Evolutionary conservation across 2,329 filamentous ascomycete species (phyloP), one percentile per base, ranked within the genome.

Genomic region (Xylaria sp.): DNA sequence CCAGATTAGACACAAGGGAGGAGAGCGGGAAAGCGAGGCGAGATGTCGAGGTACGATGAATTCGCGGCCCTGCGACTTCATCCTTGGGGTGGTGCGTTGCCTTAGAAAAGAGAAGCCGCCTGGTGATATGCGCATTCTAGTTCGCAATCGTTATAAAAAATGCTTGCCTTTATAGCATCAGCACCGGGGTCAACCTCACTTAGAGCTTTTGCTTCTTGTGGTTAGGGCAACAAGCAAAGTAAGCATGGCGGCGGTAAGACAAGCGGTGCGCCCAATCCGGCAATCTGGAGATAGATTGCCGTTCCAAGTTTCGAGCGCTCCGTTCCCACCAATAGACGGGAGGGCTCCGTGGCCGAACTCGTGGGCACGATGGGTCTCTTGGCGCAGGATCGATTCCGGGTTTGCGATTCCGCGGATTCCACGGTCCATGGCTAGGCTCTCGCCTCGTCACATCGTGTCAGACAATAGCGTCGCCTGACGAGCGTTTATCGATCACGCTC

Each of bases 261-360:
- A 7, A 55, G 42, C 57, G 24, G 57, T 39, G 9, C 51, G 39
- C 73, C 70, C 58, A 71, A 75, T 73, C 51, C 60, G 73, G 72
- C 45, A 75, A 74, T 68, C 71, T 71, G 72, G 73, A 74, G 70
- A 72, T 65, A 60, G 36, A 70, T 55, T 70, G 53, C 73, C 73
- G 73, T 69, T 47, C 60, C 64, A 64, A 64, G 65, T 71, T 65
- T 47, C 56, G 57, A 45, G 64, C 9, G 5, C 34, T 64, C 61
- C 50, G 64, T 68, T 62, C 55, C 69, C 65, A 71, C 72, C 72
- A 74, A 74, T 73, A 8, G 57, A 57, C 51, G 58, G 61, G 39
- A 42, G 61, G 45, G 42, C 27, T 58, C 57, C 57, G 64, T 47
- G 21, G 14, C 36, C 36, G 42, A 62, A 11, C 39, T 48, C 64